Base-by-base conservation (phyloP, 495 filamentous ascomycete species). In the Physcia stellaris region DNA sequence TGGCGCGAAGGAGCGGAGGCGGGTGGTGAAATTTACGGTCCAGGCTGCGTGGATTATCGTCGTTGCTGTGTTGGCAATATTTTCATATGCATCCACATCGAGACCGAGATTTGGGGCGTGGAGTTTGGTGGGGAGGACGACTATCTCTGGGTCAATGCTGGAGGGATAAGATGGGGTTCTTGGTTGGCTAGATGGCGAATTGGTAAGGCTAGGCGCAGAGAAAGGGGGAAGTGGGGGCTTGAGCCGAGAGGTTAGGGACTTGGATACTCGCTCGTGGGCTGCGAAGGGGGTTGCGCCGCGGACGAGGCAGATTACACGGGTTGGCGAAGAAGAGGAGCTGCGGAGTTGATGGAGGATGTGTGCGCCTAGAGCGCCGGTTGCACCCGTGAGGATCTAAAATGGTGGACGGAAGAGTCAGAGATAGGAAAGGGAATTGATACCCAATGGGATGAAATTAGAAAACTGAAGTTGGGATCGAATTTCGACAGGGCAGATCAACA, bases 11-110 rank as follows among this genome's bases (percentile, higher is more conserved):
- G 66, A 73, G n/a, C 56, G 49, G 4, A 81, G 59, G 4, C 63
- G 59, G 47, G 73, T 58, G 42, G 71, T 77, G 63, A 82, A 83
- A 52, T 82, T 80, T 19, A 82, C 79, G 4, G 73, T 67, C 79
- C 79, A 83, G 24, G 76, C 79, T n/a, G 68, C 64, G 52, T 82
- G 79, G 35, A 79, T 67, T 19, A 79, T 56, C 0, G 59, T 45
- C 3, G 69, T 73, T 1, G 60, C 56, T 36, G 58, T 54, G 3
- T 47, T 47, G 2, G 50, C 54, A 1, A 80, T 48, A 0, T 50
- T 35, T 2, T 52, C 41, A 42, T 70, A 67, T 11, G 41, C 48
- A 0, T 47, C 32, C 0, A 43, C 19, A 15, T 50, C 39, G 0
- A 79, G 56, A 11, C 73, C 73, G 3, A 80, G 55, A 6, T 39